Conservation (phyloP, 2,329 filamentous ascomycete species). For the Aspergillus fijiensis region DNA sequence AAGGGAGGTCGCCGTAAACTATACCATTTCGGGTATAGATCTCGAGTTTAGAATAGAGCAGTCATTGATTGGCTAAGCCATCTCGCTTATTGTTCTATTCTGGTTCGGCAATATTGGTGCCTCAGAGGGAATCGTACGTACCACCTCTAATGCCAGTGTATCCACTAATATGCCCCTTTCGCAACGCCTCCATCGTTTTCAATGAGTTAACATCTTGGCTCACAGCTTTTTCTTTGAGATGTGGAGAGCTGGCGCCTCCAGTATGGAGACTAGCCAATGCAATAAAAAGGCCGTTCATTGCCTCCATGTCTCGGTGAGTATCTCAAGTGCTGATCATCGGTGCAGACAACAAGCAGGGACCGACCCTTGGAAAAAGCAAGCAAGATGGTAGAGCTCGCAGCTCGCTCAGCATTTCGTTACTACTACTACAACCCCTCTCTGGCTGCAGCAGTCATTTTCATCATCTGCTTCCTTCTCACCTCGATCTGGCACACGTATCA, state of each 20-base stretch:
- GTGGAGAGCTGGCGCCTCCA: background rate
- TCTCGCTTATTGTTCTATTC: background rate
- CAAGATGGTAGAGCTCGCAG: background rate
- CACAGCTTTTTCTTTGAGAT: background rate
- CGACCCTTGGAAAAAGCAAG: background rate
- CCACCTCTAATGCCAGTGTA: background rate
- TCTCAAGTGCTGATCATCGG: background rate
- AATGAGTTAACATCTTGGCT: background rate
- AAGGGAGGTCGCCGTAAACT: background rate
- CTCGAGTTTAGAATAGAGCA: background rate
- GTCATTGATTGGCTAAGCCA: background rate
- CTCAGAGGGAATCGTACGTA: background rate
- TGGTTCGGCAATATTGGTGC: background rate
- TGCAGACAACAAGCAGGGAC: background rate
- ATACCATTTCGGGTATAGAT: background rate
- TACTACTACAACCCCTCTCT: conserved; percentile 16
- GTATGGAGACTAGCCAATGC: background rate
- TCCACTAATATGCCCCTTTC: background rate
- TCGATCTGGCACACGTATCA: conserved; percentile 15
- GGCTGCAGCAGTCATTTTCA: conserved; percentile 19
- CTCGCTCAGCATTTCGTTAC: background rate
- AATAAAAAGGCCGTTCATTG: background rate
- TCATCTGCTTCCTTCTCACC: conserved; percentile 12
- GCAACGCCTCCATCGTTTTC: background rate
- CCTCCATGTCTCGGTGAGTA: background rate